phyloP scores from a whole-genome alignment of 208 protist species.

The Strigomonas galati region DNA sequence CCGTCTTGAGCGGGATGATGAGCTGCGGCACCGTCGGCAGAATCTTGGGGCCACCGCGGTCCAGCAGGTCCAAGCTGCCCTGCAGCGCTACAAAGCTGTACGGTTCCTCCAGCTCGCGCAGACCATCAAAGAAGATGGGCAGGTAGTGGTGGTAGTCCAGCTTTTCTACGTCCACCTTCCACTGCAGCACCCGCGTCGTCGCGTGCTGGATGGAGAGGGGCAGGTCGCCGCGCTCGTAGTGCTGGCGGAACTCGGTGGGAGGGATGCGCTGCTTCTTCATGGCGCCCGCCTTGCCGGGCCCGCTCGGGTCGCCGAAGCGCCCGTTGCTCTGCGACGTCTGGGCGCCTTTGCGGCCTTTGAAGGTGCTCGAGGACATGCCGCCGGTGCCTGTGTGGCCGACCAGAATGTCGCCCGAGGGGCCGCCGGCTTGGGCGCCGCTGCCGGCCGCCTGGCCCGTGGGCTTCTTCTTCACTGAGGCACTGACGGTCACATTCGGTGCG shows the following conservation, averaged over 20 bases:
- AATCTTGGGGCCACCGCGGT: conserved; percentile 93
- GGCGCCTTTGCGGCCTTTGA: conserved; percentile 45
- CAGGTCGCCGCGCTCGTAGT: conserved; percentile 98
- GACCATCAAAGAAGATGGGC: conserved; percentile 98
- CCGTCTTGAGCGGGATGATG: conserved; percentile 98
- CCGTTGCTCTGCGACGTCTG: conserved; percentile 48
- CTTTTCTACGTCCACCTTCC: conserved; percentile 96
- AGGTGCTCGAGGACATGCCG: conserved; percentile 82
- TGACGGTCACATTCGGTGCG: conserved; percentile 28
- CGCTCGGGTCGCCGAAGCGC: conserved; percentile 68
- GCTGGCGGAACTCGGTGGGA: conserved; percentile 95
- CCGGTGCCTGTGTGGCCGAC: conserved; percentile 76
- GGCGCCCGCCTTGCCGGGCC: conserved; percentile 69
- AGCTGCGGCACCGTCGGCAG: conserved; percentile 98
- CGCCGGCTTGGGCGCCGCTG: conserved; percentile 13
- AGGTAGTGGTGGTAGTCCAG: conserved; percentile 99
- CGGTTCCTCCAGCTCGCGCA: conserved; percentile 96
- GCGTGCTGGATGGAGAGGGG: conserved; percentile 95
- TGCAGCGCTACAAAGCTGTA: conserved; percentile 95
- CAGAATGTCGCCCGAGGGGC: conserved; percentile 27
- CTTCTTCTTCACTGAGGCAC: conserved; percentile 23
- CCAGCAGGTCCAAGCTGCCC: conserved; percentile 93
- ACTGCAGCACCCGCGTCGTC: conserved; percentile 91
- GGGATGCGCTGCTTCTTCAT: conserved; percentile 69
- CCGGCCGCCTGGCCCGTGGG: background rate